Percentiles rank a stretch among this genome's conserved stretches.
phyloP scores from a whole-genome alignment of 495 filamentous ascomycete species.

The Talaromyces thailandensis region DNA sequence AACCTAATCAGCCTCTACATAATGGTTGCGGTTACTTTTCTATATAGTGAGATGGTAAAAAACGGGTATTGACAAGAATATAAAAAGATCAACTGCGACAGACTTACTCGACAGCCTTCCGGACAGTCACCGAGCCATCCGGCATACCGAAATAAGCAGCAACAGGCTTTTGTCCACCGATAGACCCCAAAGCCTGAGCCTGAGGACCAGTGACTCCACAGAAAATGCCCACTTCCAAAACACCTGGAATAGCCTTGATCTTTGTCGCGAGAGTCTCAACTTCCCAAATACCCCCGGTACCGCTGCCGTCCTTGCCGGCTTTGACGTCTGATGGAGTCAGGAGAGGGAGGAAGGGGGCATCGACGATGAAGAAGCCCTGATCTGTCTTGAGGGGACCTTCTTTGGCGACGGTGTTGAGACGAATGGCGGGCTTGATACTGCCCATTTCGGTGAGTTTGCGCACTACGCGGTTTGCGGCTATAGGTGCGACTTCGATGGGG shows the following conservation, averaged over 20 bases:
- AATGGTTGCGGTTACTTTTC: not conserved
- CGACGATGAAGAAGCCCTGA: constrained; percentile 88
- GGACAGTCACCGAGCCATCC: constrained; percentile 56
- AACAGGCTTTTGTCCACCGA: constrained; percentile 81
- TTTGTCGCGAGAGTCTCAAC: constrained; percentile 59
- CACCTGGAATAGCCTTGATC: constrained; percentile 77
- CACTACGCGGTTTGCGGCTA: constrained; percentile 65
- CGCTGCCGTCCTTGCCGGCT: constrained; percentile 36
- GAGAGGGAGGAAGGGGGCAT: constrained; percentile 74
- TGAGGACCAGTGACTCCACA: constrained; percentile 64
- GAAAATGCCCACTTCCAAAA: constrained; percentile 90
- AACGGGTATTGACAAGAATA: not conserved
- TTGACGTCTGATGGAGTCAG: constrained; percentile 51
- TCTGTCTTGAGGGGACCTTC: constrained; percentile 83
- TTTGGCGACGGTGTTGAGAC: constrained; percentile 59
- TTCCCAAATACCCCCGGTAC: constrained; percentile 58
- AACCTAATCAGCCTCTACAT: not conserved
- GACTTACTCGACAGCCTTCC: constrained; percentile 26
- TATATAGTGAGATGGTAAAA: not conserved
- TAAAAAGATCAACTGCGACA: not conserved
- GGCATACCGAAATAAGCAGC: constrained; percentile 93
- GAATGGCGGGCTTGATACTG: constrained; percentile 54
- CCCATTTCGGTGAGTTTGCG: constrained; percentile 60
- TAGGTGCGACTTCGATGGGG: constrained; percentile 87
- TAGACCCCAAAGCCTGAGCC: constrained; percentile 45